Evolutionary conservation across 2,329 filamentous ascomycete species (phyloP).

Genomic region (Cordyceps pruinosa): DNA sequence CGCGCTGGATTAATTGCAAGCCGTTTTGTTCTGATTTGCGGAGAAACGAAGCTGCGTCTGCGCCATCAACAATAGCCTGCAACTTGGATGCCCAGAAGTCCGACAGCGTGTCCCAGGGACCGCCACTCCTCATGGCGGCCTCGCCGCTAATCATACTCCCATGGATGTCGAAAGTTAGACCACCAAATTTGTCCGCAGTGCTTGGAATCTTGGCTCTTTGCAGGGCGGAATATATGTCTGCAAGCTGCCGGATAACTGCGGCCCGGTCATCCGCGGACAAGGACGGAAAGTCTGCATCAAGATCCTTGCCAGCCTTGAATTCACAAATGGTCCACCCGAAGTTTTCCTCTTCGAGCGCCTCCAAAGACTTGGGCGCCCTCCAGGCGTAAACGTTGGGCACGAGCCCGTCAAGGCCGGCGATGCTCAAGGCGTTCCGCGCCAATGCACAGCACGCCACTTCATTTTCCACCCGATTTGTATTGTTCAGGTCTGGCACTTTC

Average conservation of each 20-base stretch:
- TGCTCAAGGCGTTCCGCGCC: constrained; percentile 15
- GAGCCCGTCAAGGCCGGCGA: background rate
- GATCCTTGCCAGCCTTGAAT: constrained; percentile 17
- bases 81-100: constrained; percentile 15
- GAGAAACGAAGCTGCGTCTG: constrained; percentile 11
- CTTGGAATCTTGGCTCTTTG: constrained; percentile 15
- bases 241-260: constrained; percentile 18
- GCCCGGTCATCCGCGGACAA: constrained; percentile 9
- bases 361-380: background rate
- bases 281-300: constrained; percentile 15
- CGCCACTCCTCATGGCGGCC: constrained; percentile 15
- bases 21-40: constrained; percentile 15
- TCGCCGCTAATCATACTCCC: constrained; percentile 16
- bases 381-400: constrained; percentile 21
- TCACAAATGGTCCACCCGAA: constrained; percentile 22
- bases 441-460: constrained; percentile 21
- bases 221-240: constrained; percentile 16
- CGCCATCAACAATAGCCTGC: background rate
- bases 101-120: constrained; percentile 16
- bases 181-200: constrained; percentile 14
- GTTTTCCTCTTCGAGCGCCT: background rate
- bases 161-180: constrained; percentile 14
- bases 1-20: constrained; percentile 1
- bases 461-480: constrained; percentile 21
- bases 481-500: constrained; percentile 9